Percentiles rank a stretch among this genome's conserved stretches.
These are phyloP conservation scores for Leccinum fibrillosum DNA, from an alignment of 768 basidiomycete species.

Conservation along the genomic window DNA sequence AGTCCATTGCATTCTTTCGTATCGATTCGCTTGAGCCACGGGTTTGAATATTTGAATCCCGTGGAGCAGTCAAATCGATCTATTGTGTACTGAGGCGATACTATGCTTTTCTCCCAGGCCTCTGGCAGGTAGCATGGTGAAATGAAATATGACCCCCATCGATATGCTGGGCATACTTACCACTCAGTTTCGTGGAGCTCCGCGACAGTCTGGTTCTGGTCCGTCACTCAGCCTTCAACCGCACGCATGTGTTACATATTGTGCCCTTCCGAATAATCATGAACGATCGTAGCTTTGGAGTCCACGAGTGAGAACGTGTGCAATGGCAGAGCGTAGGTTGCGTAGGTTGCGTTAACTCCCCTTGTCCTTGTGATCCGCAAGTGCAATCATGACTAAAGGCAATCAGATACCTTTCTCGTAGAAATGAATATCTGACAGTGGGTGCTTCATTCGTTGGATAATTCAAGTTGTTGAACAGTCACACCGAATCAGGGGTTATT, in stretches of 20 bases:
- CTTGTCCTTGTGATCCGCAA: not conserved
- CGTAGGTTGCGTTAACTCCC: not conserved
- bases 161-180: constrained; percentile 24
- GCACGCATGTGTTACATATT: not conserved
- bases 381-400: not conserved
- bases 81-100: no score
- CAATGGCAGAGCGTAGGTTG: not conserved
- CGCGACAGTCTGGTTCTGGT: not conserved
- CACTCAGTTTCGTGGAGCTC: constrained; percentile 8
- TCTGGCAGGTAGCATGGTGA: constrained; percentile 27
- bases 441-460: not conserved
- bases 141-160: constrained; percentile 29
- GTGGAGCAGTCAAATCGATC: no score
- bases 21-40: no score
- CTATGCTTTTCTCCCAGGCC: no score
- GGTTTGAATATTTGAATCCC: no score
- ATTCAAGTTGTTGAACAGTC: not conserved
- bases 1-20: no score
- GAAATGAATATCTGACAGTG: not conserved
- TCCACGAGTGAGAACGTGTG: not conserved
- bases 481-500: not conserved
- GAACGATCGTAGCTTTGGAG: not conserved
- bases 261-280: not conserved
- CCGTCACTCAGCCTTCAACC: constrained; percentile 1
- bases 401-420: not conserved